Conservation (phyloP, 2,329 filamentous ascomycete species). For the Arthrocladium fulminans region DNA sequence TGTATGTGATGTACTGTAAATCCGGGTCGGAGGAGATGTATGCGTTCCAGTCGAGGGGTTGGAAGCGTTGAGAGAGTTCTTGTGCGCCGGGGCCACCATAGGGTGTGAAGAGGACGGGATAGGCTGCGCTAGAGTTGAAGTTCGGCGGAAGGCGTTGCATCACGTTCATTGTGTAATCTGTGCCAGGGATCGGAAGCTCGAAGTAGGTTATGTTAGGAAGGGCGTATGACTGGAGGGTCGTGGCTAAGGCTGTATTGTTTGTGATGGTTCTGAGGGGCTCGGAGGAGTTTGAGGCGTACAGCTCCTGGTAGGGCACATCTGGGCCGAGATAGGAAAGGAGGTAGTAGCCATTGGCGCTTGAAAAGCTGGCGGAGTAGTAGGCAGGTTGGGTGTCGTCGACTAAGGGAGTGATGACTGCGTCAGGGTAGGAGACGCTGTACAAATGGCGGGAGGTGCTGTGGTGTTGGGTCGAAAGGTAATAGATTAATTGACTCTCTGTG, state of each 20-base stretch:
- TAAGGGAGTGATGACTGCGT: slow-evolving; percentile 47
- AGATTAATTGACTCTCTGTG: slow-evolving; percentile 46
- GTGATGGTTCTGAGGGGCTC: slow-evolving; percentile 50
- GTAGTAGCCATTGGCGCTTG: slow-evolving; percentile 53
- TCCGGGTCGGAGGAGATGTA: slow-evolving; percentile 61
- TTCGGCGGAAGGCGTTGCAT: slow-evolving; percentile 57
- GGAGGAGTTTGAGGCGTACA: slow-evolving; percentile 50
- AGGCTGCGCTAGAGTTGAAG: slow-evolving; percentile 54
- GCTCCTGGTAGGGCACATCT: slow-evolving; percentile 59
- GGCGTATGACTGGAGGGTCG: slow-evolving; percentile 25
- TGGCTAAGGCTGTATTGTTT: slow-evolving; percentile 31
- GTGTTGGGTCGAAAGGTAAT: slow-evolving; percentile 56
- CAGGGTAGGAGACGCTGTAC: slow-evolving; percentile 55
- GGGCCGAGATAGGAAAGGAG: slow-evolving; percentile 57
- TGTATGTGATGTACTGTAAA: slow-evolving; percentile 58
- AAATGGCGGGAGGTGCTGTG: slow-evolving; percentile 60
- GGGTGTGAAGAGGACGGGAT: slow-evolving; percentile 58
- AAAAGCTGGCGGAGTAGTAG: slow-evolving; percentile 58
- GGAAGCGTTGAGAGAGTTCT: slow-evolving; percentile 50
- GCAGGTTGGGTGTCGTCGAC: slow-evolving; percentile 53
- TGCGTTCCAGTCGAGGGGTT: slow-evolving; percentile 48
- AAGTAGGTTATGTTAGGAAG: slow-evolving; percentile 58
- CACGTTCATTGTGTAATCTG: slow-evolving; percentile 54
- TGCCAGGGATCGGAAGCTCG: slow-evolving; percentile 49
- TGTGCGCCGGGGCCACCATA: slow-evolving; percentile 61